Evolutionary conservation across 257 asterid genomes (phyloP).

Genomic region (Solanum tarijense): DNA sequence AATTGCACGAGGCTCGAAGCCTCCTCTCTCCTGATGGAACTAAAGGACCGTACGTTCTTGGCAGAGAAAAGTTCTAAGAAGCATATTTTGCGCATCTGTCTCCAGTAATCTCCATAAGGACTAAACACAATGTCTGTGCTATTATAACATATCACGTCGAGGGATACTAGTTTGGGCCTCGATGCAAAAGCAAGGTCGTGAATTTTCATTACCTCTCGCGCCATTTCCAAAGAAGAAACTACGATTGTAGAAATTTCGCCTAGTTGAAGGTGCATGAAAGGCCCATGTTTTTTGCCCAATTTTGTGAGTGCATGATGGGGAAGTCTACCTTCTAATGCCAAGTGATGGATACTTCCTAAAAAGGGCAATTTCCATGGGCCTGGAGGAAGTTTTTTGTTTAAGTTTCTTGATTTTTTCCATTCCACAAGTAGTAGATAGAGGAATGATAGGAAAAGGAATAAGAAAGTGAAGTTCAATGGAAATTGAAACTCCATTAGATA

Average conservation of each 20-base stretch:
- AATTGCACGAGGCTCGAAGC: neutral
- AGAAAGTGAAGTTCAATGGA: neutral
- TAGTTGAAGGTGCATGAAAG: conserved; percentile 24
- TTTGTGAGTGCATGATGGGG: conserved; percentile 9
- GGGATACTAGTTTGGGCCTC: conserved; percentile 13
- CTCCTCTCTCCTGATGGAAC: conserved; percentile 8
- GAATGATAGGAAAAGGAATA: neutral
- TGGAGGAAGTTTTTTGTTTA: neutral
- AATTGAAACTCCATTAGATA: neutral
- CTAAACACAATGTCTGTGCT: conserved; percentile 11
- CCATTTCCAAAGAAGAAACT: conserved; percentile 22
- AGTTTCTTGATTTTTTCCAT: neutral
- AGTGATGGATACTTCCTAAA: conserved; percentile 29
- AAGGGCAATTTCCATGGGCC: neutral
- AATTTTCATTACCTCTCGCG: neutral
- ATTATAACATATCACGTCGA: conserved; percentile 12
- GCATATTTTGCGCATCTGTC: conserved; percentile 32
- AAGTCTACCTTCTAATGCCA: conserved; percentile 4
- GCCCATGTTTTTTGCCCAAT: conserved; percentile 21
- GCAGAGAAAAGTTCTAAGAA: conserved; percentile 19
- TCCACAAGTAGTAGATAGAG: neutral
- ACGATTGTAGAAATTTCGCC: conserved; percentile 22
- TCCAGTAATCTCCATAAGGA: conserved; percentile 33
- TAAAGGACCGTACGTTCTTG: conserved; percentile 16
- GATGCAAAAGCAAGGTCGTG: conserved; percentile 22